Evolutionary conservation across 768 basidiomycete species (phyloP), one percentile per base, ranked within the genome.

Genomic region (Pleurotus salmoneostramineus): DNA sequence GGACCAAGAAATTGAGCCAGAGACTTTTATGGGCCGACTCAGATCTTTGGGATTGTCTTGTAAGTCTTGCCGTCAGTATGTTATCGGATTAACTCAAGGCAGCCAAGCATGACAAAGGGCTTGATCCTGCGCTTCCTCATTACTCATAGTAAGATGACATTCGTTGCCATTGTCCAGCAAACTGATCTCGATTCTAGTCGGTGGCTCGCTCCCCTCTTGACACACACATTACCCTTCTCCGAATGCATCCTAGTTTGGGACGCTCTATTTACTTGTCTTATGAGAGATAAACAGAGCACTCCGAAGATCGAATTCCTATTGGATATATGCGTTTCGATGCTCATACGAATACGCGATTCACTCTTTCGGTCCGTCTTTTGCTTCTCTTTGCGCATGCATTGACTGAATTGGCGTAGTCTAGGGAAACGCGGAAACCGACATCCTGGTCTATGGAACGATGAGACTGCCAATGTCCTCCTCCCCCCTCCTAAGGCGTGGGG

Each of bases 101-200:
- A 40, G 49, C 58, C 15, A 61, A 92, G 90, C 75, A 80, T 65
- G 68, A 70, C 7, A 84, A 83, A 61, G 86, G 89, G 1, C 73
- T 93, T 6, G 85, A 89, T 64, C 90, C 90, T 17, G 71, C 77
- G 31, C 72, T 87, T 31, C 90, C 90, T 2, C 89, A 92, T 71
- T 92, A 89, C 68, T 90, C 90, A 49, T 87, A 87, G 90, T 91
- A 70, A 61, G 89, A 10, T 40, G 37, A 40, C 3, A 3, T 40
- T 71, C 15, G 45, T 46, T 40, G 50, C 56, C 47, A 45, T 43
- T 15, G 43, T 47, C 51, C 37, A 45, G 8, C 21, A 6, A 6
- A 52, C 54, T 4, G 33, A 12, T 21, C 47, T 40, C 17, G 50
- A 56, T 55, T 59, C 49, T 45, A 91, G 90, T 69, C 87, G 84